Evolutionary conservation across 495 filamentous ascomycete genomes (phyloP), one percentile per base, ranked within the genome.

Genomic region (Entonaema liquescens): DNA sequence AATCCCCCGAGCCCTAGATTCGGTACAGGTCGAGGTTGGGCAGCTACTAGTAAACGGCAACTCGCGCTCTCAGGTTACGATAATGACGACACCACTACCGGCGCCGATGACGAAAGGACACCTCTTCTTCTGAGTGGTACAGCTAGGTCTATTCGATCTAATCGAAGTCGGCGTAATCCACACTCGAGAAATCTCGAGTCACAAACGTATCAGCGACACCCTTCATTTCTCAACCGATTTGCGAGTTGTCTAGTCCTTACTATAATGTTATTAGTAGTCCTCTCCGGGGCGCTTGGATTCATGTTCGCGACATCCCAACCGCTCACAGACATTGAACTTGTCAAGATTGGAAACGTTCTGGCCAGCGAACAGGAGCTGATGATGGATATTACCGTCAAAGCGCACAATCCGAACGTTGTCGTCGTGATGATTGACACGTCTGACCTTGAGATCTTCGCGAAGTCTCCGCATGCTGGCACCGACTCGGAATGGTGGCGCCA

Each of bases 281-380:
- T 97, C 35, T 88, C 93, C 15, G 93, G 91, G 23, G 90, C 91
- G 5, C 88, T 93, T 19, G 93, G 91, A 13, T 97, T 98, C 79
- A 85, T 98, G 74, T 89, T 96, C 69, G 90, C 93, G 19, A 94
- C 93, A 40, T 96, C 93, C n/a, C 93, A 96, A 68, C 90, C 94
- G 7, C 84, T 99, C 11, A 80, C 89, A 42, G 88, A 92, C 49
- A 90, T 98, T 59, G 82, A 88, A 49, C 84, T 98, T 29, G 78
- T 89, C 42, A 89, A 89, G 40, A 91, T 99, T 67, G 88, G 90
- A 69, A 94, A 97, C 71, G 93, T 99, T 17, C 86, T 98, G 31
- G 94, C 94, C 5, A 97, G 93, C 67, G 91, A 97, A 76, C 92
- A 97, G 78, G 96, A 98, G 74, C 85, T 99, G 19, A 98, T 99